Evolutionary conservation across 345 rosid species (phyloP).

Genomic region (Lepidium africanum): DNA sequence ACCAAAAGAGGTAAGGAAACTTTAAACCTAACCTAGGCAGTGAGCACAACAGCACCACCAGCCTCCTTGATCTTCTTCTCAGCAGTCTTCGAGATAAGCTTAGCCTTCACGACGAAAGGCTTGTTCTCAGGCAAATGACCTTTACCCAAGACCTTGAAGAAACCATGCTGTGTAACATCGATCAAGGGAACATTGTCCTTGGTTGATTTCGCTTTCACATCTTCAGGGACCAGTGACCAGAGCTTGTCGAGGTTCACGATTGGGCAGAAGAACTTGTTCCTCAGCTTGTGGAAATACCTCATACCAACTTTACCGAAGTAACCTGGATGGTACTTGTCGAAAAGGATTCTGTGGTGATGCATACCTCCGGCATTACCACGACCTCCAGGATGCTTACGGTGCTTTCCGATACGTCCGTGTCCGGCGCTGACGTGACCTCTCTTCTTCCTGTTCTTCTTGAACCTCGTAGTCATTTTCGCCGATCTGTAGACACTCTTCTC

Average conservation of each 20-base stretch:
- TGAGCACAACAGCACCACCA: conserved; percentile 76
- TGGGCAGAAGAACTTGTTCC: conserved; percentile 74
- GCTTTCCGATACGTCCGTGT: conserved; percentile 79
- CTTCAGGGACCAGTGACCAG: conserved; percentile 68
- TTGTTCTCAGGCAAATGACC: conserved; percentile 62
- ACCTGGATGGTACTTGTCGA: conserved; percentile 91
- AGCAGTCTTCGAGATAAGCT: conserved; percentile 64
- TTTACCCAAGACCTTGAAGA: conserved; percentile 77
- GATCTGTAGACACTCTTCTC: not conserved
- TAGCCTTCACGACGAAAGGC: conserved; percentile 74
- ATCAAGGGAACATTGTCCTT: conserved; percentile 59
- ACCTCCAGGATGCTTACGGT: conserved; percentile 83
- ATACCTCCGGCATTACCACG: conserved; percentile 88
- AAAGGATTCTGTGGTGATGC: conserved; percentile 91
- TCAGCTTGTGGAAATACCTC: conserved; percentile 81
- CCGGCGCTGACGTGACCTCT: conserved; percentile 88
- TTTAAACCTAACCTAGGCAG: conserved; percentile 42
- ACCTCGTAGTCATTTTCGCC: conserved; percentile 27
- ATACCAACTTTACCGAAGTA: conserved; percentile 87
- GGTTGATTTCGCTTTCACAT: conserved; percentile 49
- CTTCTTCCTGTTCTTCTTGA: conserved; percentile 91
- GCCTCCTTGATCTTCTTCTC: conserved; percentile 82
- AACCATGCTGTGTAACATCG: conserved; percentile 71
- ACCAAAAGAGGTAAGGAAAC: not conserved
- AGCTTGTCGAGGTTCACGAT: conserved; percentile 78